phyloP scores from a whole-genome alignment of 202 grass and related monocot species.

The Eragrostis tef region DNA sequence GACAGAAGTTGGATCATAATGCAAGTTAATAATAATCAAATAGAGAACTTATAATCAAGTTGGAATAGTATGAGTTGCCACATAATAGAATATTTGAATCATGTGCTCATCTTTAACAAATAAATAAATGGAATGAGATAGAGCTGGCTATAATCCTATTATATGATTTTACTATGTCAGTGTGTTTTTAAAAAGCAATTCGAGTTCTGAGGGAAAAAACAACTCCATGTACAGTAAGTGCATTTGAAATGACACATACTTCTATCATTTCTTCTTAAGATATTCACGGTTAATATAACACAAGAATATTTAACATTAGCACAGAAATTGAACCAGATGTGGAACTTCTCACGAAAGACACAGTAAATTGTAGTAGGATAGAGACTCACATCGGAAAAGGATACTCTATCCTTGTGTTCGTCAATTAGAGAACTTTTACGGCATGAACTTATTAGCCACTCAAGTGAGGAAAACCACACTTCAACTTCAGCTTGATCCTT shows the following conservation, averaged over 20 bases:
- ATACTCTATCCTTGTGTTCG: conserved; percentile 59
- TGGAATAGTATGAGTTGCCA: too few relatives aligned
- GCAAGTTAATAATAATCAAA: too few relatives aligned
- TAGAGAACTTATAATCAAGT: too few relatives aligned
- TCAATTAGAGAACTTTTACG: conserved; percentile 51
- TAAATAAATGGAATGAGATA: conserved; percentile 10
- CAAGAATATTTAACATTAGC: too few relatives aligned
- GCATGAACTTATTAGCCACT: conserved; percentile 62
- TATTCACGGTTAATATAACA: too few relatives aligned
- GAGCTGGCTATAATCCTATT: too few relatives aligned
- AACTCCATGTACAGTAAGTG: background rate
- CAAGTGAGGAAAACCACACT: conserved; percentile 79
- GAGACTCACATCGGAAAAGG: conserved; percentile 71
- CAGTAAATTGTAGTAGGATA: conserved; percentile 32
- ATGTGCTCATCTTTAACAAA: conserved; percentile 6
- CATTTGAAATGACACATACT: background rate
- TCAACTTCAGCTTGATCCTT: conserved; percentile 93
- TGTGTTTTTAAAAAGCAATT: too few relatives aligned
- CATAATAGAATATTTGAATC: background rate
- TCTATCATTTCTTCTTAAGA: too few relatives aligned
- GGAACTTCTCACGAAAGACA: too few relatives aligned
- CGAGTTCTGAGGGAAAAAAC: too few relatives aligned
- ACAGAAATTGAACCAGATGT: too few relatives aligned
- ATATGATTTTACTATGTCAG: too few relatives aligned
- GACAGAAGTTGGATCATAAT: background rate